Percentiles rank a stretch among this genome's conserved stretches.
These are phyloP conservation scores for Aspergillus sergii DNA, from an alignment of 2,329 filamentous ascomycete species.

Conservation along the genomic window DNA sequence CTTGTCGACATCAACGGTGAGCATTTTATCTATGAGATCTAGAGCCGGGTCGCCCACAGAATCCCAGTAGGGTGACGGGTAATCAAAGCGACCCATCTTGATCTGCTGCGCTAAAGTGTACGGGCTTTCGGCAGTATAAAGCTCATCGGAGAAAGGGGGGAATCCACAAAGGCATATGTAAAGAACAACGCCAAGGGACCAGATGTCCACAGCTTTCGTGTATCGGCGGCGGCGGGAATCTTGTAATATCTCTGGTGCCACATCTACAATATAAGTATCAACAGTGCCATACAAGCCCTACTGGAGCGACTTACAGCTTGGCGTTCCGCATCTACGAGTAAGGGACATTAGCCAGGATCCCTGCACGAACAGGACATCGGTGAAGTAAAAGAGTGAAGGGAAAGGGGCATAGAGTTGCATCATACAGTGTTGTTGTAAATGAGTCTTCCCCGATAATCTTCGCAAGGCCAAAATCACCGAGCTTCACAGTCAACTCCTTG, in stretches of 20 bases:
- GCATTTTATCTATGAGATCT: slow-evolving; percentile 92
- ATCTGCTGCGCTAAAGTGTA: slow-evolving; percentile 89
- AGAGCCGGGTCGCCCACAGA: slow-evolving; percentile 82
- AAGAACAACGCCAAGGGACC: slow-evolving; percentile 95
- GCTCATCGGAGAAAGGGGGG: slow-evolving; percentile 93
- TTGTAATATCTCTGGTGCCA: slow-evolving; percentile 91
- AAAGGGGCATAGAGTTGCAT: not conserved
- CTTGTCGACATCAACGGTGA: slow-evolving; percentile 81
- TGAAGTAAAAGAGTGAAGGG: not conserved
- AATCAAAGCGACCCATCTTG: slow-evolving; percentile 84
- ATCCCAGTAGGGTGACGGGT: slow-evolving; percentile 96
- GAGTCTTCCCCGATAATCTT: slow-evolving; percentile 99
- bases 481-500: slow-evolving; percentile 81
- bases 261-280: slow-evolving; percentile 55
- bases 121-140: slow-evolving; percentile 78
- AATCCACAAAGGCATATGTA: slow-evolving; percentile 98
- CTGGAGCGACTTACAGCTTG: slow-evolving; percentile 67
- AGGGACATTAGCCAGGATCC: not conserved
- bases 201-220: slow-evolving; percentile 91
- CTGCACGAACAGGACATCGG: not conserved
- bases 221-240: slow-evolving; percentile 82
- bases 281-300: not conserved
- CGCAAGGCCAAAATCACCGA: slow-evolving; percentile 94
- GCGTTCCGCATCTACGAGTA: slow-evolving; percentile 72
- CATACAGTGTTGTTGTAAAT: slow-evolving; percentile 87